Conservation (phyloP, 1,284 basidiomycete species). For the Pseudozyma sp. region DNA sequence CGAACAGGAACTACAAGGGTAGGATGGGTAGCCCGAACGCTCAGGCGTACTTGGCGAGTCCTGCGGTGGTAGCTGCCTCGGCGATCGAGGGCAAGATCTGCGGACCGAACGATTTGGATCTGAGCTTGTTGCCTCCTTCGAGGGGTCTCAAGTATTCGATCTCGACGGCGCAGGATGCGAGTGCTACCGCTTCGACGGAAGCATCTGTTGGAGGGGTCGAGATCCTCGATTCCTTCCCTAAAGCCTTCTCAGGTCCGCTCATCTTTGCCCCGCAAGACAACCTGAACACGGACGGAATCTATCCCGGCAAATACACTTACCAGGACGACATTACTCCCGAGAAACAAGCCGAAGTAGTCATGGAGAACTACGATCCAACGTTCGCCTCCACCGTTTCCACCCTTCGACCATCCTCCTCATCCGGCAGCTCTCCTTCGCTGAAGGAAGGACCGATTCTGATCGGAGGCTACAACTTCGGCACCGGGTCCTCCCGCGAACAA, state of each 20-base stretch:
- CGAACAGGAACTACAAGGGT: slow-evolving; percentile 99
- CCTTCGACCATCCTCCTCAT: slow-evolving; percentile 69
- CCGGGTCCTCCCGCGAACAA: slow-evolving; percentile 97
- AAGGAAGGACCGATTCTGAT: slow-evolving; percentile 80
- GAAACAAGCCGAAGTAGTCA: slow-evolving; percentile 92
- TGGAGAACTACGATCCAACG: slow-evolving; percentile 93
- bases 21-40: slow-evolving; percentile 97
- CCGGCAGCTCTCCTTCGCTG: neutral
- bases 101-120: slow-evolving; percentile 78
- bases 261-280: slow-evolving; percentile 97
- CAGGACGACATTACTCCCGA: slow-evolving; percentile 98
- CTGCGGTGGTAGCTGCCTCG: slow-evolving; percentile 95
- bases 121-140: slow-evolving; percentile 73
- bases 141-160: slow-evolving; percentile 71
- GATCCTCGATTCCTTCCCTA: slow-evolving; percentile 74
- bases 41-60: slow-evolving; percentile 92
- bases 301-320: slow-evolving; percentile 99
- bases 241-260: slow-evolving; percentile 82
- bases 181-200: slow-evolving; percentile 56
- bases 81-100: slow-evolving; percentile 92
- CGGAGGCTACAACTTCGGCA: slow-evolving; percentile 98
- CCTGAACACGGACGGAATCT: slow-evolving; percentile 97
- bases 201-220: slow-evolving; percentile 36
- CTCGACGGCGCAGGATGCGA: slow-evolving; percentile 58
- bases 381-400: slow-evolving; percentile 82